These are phyloP conservation scores for Aspergillus leporis DNA, from an alignment of 495 filamentous ascomycete genomes.

Conservation along the genomic window DNA sequence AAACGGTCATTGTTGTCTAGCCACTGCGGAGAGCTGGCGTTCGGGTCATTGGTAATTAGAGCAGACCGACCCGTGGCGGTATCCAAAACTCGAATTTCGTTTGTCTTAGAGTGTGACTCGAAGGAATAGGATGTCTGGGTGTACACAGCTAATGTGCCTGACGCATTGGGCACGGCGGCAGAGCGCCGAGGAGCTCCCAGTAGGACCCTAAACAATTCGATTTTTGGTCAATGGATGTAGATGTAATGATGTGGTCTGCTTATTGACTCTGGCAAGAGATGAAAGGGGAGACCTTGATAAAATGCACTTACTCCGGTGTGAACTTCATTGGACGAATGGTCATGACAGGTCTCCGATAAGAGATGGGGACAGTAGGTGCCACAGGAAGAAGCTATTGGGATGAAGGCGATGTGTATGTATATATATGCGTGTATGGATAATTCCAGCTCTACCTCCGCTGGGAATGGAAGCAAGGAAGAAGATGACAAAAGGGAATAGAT, in stretches of 20 bases:
- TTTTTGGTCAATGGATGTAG: not conserved
- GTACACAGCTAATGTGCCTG: constrained; percentile 69
- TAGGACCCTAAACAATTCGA: constrained; percentile 53
- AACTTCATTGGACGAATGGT: constrained; percentile 68
- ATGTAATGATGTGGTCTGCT: not conserved
- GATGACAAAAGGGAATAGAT: not conserved
- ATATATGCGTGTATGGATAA: not conserved
- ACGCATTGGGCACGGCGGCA: constrained; percentile 69
- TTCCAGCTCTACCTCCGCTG: not conserved
- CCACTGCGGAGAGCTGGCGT: constrained; percentile 74
- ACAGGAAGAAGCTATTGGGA: constrained; percentile 4
- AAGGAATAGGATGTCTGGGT: constrained; percentile 82
- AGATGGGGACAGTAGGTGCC: constrained; percentile 14
- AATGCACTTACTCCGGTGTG: constrained; percentile 59
- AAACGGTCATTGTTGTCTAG: constrained; percentile 63
- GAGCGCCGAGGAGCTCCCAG: constrained; percentile 83
- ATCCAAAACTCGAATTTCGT: constrained; percentile 75
- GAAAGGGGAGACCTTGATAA: not conserved
- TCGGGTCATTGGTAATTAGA: constrained; percentile 62
- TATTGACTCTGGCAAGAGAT: not conserved
- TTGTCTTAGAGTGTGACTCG: constrained; percentile 69
- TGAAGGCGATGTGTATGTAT: not conserved
- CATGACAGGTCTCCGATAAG: constrained; percentile 44
- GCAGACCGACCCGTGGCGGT: constrained; percentile 65
- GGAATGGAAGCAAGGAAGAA: not conserved